Evolutionary conservation across 331 rosid genomes (phyloP), one percentile per base, ranked within the genome.

Genomic region (Telfairia occidentalis): DNA sequence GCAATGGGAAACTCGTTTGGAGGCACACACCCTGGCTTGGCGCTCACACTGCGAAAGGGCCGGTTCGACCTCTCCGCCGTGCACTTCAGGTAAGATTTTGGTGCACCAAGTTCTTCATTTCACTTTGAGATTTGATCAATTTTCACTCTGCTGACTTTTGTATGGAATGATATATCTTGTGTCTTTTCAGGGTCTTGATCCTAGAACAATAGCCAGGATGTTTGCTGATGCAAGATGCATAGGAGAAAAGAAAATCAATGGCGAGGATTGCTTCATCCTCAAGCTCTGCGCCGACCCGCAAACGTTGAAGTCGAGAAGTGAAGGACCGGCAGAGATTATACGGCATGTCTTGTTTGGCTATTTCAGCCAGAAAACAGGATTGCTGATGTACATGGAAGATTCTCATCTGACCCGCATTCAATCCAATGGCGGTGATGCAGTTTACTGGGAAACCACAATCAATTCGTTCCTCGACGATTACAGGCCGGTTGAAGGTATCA

Each of bases 1-100:
- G 99, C 82, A 95, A 95, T 73, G 97, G 99, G 2, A 92, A 89
- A 63, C 90, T 95, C 35, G 97, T 95, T 34, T 95, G 99, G 99
- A 88, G 99, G 87, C 99, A 95, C 83, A 95, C 99, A 1, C 97
- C 97, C 0, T 95, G 97, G 97, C 93, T 90, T 0, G 99, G 99
- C 61, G 96, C 99, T 75, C 99, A 95, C 81, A 85, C 99, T 16
- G 99, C 99, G 0, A 95, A 92, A 75, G 99, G 99, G 6, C 97
- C 99, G 6, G 97, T 95, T 74, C 88, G 99, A 73, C 99, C 99
- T 43, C 78, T 95, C 80, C 97, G 99, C 3, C 96, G 99, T n/a
- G 99, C 97, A 3, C 97, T 95, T 82, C 98, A 95, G 97, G 98
- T 92, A 46, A 73, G 65, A 28, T 34, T 61, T 45, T 21, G n/a